phyloP scores from a whole-genome alignment of 1,284 basidiomycete genomes.

The Takashimella tepidaria region DNA sequence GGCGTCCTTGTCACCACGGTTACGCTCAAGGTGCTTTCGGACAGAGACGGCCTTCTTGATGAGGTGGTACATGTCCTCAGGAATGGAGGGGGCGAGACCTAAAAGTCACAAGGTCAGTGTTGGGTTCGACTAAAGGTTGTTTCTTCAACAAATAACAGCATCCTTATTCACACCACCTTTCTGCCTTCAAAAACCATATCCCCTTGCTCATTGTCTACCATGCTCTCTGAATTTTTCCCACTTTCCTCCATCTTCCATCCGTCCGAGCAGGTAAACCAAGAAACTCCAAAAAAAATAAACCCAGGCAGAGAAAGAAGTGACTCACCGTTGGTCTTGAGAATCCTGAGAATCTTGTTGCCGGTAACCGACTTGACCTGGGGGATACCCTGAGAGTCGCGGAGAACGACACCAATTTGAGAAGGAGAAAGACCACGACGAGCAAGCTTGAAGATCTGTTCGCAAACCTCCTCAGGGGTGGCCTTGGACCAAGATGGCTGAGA shows the following conservation, averaged over 20 bases:
- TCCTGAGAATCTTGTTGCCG: constrained; percentile 98
- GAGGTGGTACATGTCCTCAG: constrained; percentile 99
- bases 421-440: constrained; percentile 97
- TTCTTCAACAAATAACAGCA: not conserved
- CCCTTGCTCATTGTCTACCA: not conserved
- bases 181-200: not conserved
- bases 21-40: constrained; percentile 96
- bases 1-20: constrained; percentile 97
- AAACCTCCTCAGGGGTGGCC: constrained; percentile 89
- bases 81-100: constrained; percentile 96
- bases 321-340: constrained; percentile 91
- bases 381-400: constrained; percentile 96
- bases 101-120: constrained; percentile 11
- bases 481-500: constrained; percentile 95
- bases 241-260: not conserved
- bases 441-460: constrained; percentile 94
- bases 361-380: constrained; percentile 95
- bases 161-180: not conserved
- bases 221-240: too few species aligned
- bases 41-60: constrained; percentile 99
- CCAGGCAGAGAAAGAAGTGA: too few species aligned
- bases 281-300: too few species aligned
- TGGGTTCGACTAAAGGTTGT: too few species aligned
- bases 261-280: not conserved
- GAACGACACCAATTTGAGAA: constrained; percentile 95